Evolutionary conservation across 106 monocot genomes (phyloP), one percentile per base, ranked within the genome.

Genomic region (Acorus gramineus): DNA sequence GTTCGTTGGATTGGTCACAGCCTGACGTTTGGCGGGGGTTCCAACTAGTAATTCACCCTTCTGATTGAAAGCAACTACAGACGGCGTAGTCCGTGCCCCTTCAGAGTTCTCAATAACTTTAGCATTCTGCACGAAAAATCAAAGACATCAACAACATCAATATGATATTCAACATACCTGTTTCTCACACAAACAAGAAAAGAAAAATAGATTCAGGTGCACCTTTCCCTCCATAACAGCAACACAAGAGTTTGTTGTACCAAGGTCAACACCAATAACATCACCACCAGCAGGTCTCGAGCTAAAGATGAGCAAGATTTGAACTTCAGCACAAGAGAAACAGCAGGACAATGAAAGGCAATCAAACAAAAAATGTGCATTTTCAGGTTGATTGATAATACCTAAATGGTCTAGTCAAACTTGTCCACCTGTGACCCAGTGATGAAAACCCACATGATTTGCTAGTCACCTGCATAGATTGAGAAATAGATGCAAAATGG

Each of bases 151-250:
- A 49, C 43, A 4, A 49, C 1, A 62, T 48, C 3, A 11, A 69
- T 14, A 42, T 11, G 47, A 53, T 46, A 46, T 13, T 53, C 4
- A 56, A 54, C 52, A 4, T 42, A 11, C n/a, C 9, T 14, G 47
- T 44, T 44, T 14, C 2, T 13, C 28, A 52, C 11, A 46, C 48
- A 1, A 5, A 56, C n/a, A 11, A 13, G 2, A 46, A 61, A 8
- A 9, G 28, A 4, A 54, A 10, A 43, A 53, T 48, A 56, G 0
- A 5, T 2, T 57, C 3, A 69, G 64, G n/a, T 42, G 10, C 54
- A 80, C 84, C 77, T 85, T 80, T 53, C 80, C 77, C 75, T 85
- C 85, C 81, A 78, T 85, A 11, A 80, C 68, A 57, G 81, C 45
- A 8, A 78, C 81, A 73, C 75, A 81, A 14, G 75, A 78, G 59